A percentile compares a stretch with the other conserved stretches of the same genome.
phyloP scores from a whole-genome alignment of 2,329 filamentous ascomycete genomes.

The Periconia sp. region DNA sequence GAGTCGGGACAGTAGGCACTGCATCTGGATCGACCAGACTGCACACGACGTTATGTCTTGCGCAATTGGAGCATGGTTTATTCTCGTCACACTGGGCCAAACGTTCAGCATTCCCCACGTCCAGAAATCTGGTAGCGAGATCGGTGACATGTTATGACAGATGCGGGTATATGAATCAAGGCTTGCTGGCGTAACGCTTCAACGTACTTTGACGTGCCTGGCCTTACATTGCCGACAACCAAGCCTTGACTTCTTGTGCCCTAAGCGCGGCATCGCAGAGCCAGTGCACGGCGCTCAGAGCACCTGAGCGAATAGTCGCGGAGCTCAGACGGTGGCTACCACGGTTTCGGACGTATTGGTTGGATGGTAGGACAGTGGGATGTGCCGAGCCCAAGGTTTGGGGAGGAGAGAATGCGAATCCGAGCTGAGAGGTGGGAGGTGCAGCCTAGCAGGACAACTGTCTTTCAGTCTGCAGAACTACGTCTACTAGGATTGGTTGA shows the following conservation, averaged over 20 bases:
- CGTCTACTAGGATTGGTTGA: conserved; percentile 19
- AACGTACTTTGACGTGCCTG: conserved; percentile 45
- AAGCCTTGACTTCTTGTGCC: conserved; percentile 44
- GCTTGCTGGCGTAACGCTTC: conserved; percentile 1
- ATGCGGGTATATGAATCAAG: conserved; percentile 4
- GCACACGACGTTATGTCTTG: conserved; percentile 44
- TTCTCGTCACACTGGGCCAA: conserved; percentile 44
- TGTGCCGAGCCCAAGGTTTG: conserved; percentile 4
- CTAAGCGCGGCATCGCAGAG: conserved; percentile 40
- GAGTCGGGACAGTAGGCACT: conserved; percentile 15
- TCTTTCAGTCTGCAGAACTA: conserved; percentile 17
- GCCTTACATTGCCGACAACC: conserved; percentile 46
- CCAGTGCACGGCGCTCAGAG: conserved; percentile 6
- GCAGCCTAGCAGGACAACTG: conserved; percentile 6
- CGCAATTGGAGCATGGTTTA: conserved; percentile 46
- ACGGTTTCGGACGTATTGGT: conserved; percentile 10
- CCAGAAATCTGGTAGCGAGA: conserved; percentile 8
- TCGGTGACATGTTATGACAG: not conserved
- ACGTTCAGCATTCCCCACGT: conserved; percentile 13
- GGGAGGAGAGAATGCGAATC: conserved; percentile 22
- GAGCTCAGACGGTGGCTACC: conserved; percentile 6
- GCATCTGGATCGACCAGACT: conserved; percentile 37
- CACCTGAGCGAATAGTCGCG: conserved; percentile 10
- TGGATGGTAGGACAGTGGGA: conserved; percentile 1
- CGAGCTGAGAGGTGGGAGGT: conserved; percentile 18